A percentile compares a stretch with the other conserved stretches of the same genome.
Evolutionary conservation across 2,329 filamentous ascomycete genomes (phyloP).

Genomic region (Epichloe baconii): DNA sequence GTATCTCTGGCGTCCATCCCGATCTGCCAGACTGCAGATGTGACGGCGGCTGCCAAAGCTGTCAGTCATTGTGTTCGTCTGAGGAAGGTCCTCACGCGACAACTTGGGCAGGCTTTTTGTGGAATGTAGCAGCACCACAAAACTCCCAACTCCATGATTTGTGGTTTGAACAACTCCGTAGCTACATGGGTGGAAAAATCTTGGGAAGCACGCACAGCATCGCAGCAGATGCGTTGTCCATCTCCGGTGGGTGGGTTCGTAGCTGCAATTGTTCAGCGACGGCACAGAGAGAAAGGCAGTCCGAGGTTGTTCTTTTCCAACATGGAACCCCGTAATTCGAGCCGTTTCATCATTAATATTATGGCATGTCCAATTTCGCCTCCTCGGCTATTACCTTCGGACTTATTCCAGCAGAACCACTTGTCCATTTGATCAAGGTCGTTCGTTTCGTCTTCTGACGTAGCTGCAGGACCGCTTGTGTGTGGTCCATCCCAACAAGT

Average conservation of each 20-base stretch:
- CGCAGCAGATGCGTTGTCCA: not conserved
- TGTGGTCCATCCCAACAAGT: too few relatives aligned
- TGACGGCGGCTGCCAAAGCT: not conserved
- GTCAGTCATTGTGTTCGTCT: not conserved
- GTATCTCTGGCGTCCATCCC: too few relatives aligned
- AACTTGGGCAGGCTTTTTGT: too few relatives aligned
- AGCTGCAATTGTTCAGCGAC: not conserved
- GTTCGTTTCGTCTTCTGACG: too few relatives aligned
- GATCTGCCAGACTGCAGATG: too few relatives aligned
- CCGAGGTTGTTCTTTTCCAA: not conserved
- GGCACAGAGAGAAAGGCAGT: not conserved
- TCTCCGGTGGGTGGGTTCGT: not conserved
- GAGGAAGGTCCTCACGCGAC: not conserved
- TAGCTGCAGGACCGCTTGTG: too few relatives aligned
- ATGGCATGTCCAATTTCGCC: too few relatives aligned
- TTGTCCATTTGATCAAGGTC: not conserved
- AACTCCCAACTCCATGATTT: too few relatives aligned
- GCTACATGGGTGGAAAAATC: not conserved
- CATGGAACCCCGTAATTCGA: not conserved
- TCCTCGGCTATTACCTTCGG: too few relatives aligned
- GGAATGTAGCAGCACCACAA: too few relatives aligned
- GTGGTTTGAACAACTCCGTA: too few relatives aligned
- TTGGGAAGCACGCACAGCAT: not conserved
- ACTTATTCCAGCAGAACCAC: not conserved
- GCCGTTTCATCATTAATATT: not conserved